Evolutionary conservation across 2,329 filamentous ascomycete species (phyloP), one percentile per base, ranked within the genome.

Genomic region (Westerdykella ornata): DNA sequence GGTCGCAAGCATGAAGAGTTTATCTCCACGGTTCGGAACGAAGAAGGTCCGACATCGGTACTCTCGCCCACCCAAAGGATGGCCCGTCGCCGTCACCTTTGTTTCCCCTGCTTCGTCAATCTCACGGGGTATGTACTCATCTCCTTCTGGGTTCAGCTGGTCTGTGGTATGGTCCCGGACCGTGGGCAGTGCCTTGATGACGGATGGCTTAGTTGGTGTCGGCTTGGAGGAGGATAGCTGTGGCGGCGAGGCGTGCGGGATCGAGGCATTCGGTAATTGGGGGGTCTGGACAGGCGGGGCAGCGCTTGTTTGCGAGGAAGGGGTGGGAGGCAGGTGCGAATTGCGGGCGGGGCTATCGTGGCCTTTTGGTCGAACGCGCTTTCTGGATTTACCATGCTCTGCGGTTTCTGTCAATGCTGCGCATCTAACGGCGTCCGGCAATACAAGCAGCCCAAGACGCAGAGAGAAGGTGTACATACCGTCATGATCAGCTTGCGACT

Each of bases 1-100:
- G 13, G 92, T 98, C 28, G 92, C 92, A 39, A 98, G 79, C 92
- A 98, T 98, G 70, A 97, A 98, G 5, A 97, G 77, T 68, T 96
- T 96, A 52, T 94, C 84, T 19, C 87, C 88, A 54, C 92, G 77
- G 57, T 94, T 83, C 14, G 90, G 88, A 3, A 98, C 89, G 51
- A 86, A 80, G 65, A 98, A 98, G 1, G 90, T 97, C 49, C 89
- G 78, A 68, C 90, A 96, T 63, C 85, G 82, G 71, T 96, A 98
- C 60, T 90, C 84, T 54, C 92, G 85, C 16, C 78, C 80, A 46
- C 88, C 89, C 19, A 85, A 76, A 16, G 89, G 80, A 58, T 89
- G 82, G 31, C 92, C 92, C 55, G 88, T 87, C 16, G 76, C 66
- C 64, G 87, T 81, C 18, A 96, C 89, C 73, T 98, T 98, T 66